Conservation (phyloP, 345 rosid genomes). For the Melaleuca quinquenervia region DNA sequence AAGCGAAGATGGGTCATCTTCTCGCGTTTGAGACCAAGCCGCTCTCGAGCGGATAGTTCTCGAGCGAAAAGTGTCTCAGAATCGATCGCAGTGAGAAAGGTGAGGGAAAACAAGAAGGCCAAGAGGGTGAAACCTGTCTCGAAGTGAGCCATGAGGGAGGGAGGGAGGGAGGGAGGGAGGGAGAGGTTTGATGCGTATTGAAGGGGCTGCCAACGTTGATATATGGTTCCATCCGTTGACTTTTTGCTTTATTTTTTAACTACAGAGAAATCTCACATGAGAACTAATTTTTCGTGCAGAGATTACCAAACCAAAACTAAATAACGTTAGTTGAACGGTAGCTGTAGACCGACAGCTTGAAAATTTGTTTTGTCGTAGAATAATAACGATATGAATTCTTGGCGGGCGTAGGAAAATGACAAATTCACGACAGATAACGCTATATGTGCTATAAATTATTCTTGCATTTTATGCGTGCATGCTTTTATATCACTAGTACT, state of each 20-base stretch:
- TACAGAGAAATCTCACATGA: too few species aligned
- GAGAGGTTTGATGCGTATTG: background rate
- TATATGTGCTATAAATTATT: background rate
- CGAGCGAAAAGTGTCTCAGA: background rate
- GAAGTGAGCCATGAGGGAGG: background rate
- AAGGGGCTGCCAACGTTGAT: background rate
- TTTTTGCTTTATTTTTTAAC: too few species aligned
- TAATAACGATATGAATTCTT: background rate
- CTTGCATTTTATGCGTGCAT: too few species aligned
- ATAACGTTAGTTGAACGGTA: background rate
- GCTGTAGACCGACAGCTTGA: background rate
- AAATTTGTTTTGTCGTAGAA: background rate
- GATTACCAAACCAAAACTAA: too few species aligned
- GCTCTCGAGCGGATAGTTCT: background rate
- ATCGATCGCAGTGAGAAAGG: background rate
- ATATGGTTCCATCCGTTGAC: background rate
- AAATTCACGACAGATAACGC: background rate
- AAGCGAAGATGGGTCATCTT: constrained; percentile 33
- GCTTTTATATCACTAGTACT: background rate
- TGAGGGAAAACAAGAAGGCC: background rate
- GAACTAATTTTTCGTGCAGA: too few species aligned
- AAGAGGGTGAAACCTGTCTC: background rate
- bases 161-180: background rate
- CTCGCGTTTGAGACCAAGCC: background rate
- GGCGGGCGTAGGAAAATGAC: background rate